Evolutionary conservation across 768 basidiomycete species (phyloP), one percentile per base, ranked within the genome.

Genomic region (Calvatia gigantea): DNA sequence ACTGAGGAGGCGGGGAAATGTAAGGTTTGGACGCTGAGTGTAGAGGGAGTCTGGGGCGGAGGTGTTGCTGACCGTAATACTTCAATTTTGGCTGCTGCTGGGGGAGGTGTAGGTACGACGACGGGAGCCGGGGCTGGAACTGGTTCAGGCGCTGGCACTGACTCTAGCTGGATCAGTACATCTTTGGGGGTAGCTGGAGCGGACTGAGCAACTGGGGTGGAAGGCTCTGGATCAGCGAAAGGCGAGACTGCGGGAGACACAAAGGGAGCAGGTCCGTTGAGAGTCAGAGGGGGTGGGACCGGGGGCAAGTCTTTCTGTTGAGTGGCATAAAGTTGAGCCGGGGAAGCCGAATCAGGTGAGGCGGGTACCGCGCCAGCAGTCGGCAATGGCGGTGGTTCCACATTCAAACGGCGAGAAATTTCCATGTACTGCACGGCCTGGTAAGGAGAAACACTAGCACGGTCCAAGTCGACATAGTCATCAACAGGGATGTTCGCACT

Each of bases 351-450:
- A 35, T 32, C 29, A 14, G 33, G 38, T 4, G 37, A 31, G 29
- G 46, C 14, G 6, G 15, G 7, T n/a, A n/a, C n/a, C 5, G 58
- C 54, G 3, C 70, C 69, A 8, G 70, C 72, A 29, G 62, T 57
- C 25, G 76, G 59, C 27, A 71, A 74, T 35, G 52, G 60, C 4
- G 76, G 75, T 8, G 72, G 67, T 14, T 74, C 67, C 4, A 70
- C 63, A 55, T 82, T 77, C 37, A 91, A 67, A 17, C 73, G 79
- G 61, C 78, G 74, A 4, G 85, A 81, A 53, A 89, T 89, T 62
- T 86, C 87, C 17, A 75, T 80, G 62, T 90, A 90, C 65, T 91
- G 89, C 0, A 75, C 78, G 37, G 85, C 88, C 64, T 91, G 89
- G 76, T 78, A 87, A 0, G 88, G 87, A 2, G 87, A 83, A 2